phyloP scores from a whole-genome alignment of 116 monocot genomes.

The Zostera marina region DNA sequence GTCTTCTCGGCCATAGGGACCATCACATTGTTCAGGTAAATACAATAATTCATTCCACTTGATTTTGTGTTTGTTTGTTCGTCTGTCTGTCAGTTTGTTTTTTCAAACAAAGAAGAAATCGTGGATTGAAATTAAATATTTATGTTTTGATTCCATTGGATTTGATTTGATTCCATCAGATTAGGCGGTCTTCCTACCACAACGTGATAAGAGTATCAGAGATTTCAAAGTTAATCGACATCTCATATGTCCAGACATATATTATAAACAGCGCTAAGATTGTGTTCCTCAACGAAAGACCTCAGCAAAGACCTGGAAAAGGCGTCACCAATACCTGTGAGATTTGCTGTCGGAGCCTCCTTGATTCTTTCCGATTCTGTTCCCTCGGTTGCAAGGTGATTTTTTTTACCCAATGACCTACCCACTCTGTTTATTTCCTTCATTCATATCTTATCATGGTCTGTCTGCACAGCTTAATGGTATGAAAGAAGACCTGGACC shows the following conservation, averaged over 20 bases:
- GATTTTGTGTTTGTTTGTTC: not conserved
- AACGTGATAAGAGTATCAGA: constrained; percentile 40
- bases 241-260: constrained; percentile 32
- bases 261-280: constrained; percentile 33
- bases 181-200: constrained; percentile 39
- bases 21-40: constrained; percentile 35
- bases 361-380: constrained; percentile 34
- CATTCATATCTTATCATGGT: too few relatives aligned
- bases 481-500: constrained; percentile 44
- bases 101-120: not conserved
- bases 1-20: constrained; percentile 20
- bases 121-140: not conserved
- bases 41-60: not conserved
- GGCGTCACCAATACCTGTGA: constrained; percentile 64
- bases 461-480: constrained; percentile 43
- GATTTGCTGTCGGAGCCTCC: constrained; percentile 31
- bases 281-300: constrained; percentile 55
- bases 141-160: not conserved
- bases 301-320: constrained; percentile 56
- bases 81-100: not conserved
- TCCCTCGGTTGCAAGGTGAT: constrained; percentile 46
- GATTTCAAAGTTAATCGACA: constrained; percentile 28
- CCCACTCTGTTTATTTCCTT: too few relatives aligned
- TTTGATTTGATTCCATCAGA: constrained; percentile 15
- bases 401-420: too few relatives aligned